These are phyloP conservation scores for Euphorbia schlechtendalii DNA, from an alignment of 441 rosid genomes.

Conservation along the genomic window DNA sequence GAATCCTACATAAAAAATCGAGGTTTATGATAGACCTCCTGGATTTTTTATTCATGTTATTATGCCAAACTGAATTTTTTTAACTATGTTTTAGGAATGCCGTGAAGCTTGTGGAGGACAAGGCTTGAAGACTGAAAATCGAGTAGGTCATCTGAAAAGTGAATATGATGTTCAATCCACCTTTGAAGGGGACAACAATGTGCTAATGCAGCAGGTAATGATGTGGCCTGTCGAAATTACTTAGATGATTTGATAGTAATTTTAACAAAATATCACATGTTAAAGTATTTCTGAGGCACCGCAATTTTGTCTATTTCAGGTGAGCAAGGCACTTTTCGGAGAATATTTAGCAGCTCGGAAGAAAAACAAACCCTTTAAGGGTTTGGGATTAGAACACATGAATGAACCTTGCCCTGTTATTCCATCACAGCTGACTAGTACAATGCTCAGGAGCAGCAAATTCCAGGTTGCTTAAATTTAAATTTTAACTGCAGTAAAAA, in stretches of 20 bases:
- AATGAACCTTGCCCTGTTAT: slow-evolving; percentile 53
- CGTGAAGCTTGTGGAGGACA: slow-evolving; percentile 99
- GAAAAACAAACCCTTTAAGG: slow-evolving; percentile 59
- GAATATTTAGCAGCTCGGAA: slow-evolving; percentile 57
- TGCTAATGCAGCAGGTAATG: slow-evolving; percentile 87
- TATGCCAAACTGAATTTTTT: neutral
- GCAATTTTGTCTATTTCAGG: slow-evolving; percentile 34
- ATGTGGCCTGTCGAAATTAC: neutral
- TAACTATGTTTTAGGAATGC: slow-evolving; percentile 52
- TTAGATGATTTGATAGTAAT: too few species aligned
- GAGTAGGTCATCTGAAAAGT: slow-evolving; percentile 73
- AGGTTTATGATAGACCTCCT: slow-evolving; percentile 1
- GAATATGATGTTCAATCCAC: slow-evolving; percentile 91
- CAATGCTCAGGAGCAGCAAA: slow-evolving; percentile 55
- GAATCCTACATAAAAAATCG: neutral
- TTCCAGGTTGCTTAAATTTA: slow-evolving; percentile 67
- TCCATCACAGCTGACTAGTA: slow-evolving; percentile 60
- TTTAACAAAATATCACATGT: too few species aligned
- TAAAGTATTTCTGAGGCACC: too few species aligned
- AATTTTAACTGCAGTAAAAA: slow-evolving; percentile 5
- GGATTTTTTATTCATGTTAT: neutral
- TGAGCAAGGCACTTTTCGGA: slow-evolving; percentile 80
- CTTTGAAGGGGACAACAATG: slow-evolving; percentile 89
- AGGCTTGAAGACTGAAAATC: slow-evolving; percentile 85
- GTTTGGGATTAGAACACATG: slow-evolving; percentile 82